Percentiles rank a stretch among this genome's conserved stretches.
Conservation (phyloP, 805 yeast species). For the Nakazawaea wickerhamii region DNA sequence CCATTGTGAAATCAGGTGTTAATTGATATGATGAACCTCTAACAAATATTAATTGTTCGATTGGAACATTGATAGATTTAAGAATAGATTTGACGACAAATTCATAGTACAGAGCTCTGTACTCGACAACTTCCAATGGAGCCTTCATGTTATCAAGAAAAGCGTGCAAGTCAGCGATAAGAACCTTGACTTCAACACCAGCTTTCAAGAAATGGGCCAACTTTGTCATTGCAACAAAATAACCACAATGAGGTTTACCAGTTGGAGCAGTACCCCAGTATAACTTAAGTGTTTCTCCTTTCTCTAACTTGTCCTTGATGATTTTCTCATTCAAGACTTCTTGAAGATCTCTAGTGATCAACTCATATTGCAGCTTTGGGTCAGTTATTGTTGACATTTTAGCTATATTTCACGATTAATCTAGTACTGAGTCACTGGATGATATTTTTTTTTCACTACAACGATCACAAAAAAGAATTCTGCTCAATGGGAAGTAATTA, state of each 20-base stretch:
- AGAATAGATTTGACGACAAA: slow-evolving; percentile 77
- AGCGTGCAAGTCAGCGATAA: slow-evolving; percentile 94
- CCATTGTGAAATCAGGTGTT: slow-evolving; percentile 75
- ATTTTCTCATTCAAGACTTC: slow-evolving; percentile 88
- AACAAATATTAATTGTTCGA: slow-evolving; percentile 79
- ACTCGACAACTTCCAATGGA: slow-evolving; percentile 81
- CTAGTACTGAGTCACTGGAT: too few relatives aligned
- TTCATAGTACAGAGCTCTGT: slow-evolving; percentile 90
- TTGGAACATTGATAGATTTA: slow-evolving; percentile 82
- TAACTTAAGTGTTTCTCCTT: slow-evolving; percentile 72
- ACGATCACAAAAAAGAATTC: too few relatives aligned
- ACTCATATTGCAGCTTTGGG: slow-evolving; percentile 60
- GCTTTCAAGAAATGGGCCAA: slow-evolving; percentile 92
- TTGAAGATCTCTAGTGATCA: slow-evolving; percentile 83
- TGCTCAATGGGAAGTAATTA: too few relatives aligned
- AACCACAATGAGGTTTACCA: slow-evolving; percentile 98
- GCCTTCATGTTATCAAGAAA: slow-evolving; percentile 98
- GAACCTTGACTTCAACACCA: slow-evolving; percentile 89
- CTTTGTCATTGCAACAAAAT: slow-evolving; percentile 96
- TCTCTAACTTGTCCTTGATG: slow-evolving; percentile 77
- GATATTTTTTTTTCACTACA: too few relatives aligned
- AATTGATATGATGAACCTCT: slow-evolving; percentile 90
- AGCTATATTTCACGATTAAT: too few relatives aligned
- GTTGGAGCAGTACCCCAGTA: slow-evolving; percentile 99
- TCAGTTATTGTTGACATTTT: slow-evolving; percentile 25